These are phyloP conservation scores for Termitomyces heimii DNA, from an alignment of 768 basidiomycete species.

Conservation along the genomic window DNA sequence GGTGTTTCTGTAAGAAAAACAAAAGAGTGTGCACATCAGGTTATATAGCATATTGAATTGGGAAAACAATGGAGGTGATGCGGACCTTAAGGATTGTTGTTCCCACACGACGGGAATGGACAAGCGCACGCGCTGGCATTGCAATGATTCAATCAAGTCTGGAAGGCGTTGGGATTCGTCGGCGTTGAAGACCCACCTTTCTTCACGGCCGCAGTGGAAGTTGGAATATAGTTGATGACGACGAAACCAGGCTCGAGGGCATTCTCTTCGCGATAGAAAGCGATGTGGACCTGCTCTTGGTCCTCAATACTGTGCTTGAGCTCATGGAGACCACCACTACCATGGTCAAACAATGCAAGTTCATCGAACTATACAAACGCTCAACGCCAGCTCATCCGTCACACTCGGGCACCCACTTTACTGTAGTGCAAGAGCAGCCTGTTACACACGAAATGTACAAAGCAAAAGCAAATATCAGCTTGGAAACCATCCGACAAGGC, in stretches of 20 bases:
- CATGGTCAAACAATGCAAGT: slow-evolving; percentile 32
- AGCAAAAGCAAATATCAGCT: background rate
- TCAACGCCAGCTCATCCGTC: slow-evolving; percentile 5
- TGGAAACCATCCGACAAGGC: background rate
- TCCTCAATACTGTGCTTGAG: slow-evolving; percentile 39
- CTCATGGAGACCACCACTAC: slow-evolving; percentile 36
- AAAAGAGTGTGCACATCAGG: background rate
- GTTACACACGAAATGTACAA: background rate
- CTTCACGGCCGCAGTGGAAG: slow-evolving; percentile 30
- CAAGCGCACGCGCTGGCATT: slow-evolving; percentile 35
- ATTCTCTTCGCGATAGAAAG: slow-evolving; percentile 38
- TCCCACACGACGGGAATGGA: slow-evolving; percentile 42
- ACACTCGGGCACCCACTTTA: slow-evolving; percentile 12
- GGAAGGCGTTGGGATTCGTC: background rate
- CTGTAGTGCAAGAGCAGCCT: slow-evolving; percentile 18
- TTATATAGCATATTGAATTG: slow-evolving; percentile 9
- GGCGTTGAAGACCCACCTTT: slow-evolving; percentile 19
- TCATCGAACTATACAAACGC: slow-evolving; percentile 27
- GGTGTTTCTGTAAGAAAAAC: slow-evolving; percentile 30
- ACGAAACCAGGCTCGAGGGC: slow-evolving; percentile 31
- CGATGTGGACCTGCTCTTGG: slow-evolving; percentile 33
- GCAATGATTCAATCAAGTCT: slow-evolving; percentile 5
- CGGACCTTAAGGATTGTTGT: slow-evolving; percentile 38
- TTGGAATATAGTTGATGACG: slow-evolving; percentile 40
- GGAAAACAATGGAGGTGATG: slow-evolving; percentile 16